Base-by-base conservation (phyloP, 805 yeast species). In the Candida andamanensis region DNA sequence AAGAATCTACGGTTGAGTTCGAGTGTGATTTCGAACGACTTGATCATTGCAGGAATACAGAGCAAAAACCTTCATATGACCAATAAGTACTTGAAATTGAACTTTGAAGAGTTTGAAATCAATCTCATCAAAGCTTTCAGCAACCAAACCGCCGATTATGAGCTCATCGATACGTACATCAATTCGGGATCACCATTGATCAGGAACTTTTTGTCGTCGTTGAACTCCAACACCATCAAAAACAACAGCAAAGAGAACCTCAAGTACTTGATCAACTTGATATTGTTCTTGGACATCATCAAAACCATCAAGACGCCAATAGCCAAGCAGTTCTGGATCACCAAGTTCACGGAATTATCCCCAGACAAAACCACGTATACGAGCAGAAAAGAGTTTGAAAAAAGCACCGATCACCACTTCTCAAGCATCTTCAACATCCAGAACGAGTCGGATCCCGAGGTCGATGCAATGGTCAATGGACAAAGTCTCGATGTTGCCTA, bases 171-270 rank as follows among this genome's bases (percentile, higher is more conserved):
- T 19, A 19, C 22, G 11, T 19, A 8, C 10, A 19, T 19, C 11
- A 11, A 19, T 8, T 19, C 11, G 22, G 11, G 8, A 8, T 8
- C 10, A 8, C 22, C 22, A 19, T 19, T 28, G 14, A 28, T 33
- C 20, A 33, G n/a, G 4, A 21, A 21, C 23, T 26, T 33, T 18
- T 28, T 33, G 17, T 14, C 16, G 4, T 17, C 26, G 5, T 13
- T 33, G 6, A 29, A 25, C 26, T 19, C 37, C 10, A 13, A 26
- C 12, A 29, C 21, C 14, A 17, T 19, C 17, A 32, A 26, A 12
- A 47, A 49, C 27, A 32, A 41, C 16, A 53, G 45, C 35, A 38
- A 44, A 29, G 65, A 59, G 29, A 52, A 51, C 20, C 36, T 45
- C 6, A 54, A 53, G 26, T 27, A 49, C 3, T 41, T 50, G 8